Evolutionary conservation across 2,329 filamentous ascomycete genomes (phyloP).

Genomic region (Onygenales sp.): DNA sequence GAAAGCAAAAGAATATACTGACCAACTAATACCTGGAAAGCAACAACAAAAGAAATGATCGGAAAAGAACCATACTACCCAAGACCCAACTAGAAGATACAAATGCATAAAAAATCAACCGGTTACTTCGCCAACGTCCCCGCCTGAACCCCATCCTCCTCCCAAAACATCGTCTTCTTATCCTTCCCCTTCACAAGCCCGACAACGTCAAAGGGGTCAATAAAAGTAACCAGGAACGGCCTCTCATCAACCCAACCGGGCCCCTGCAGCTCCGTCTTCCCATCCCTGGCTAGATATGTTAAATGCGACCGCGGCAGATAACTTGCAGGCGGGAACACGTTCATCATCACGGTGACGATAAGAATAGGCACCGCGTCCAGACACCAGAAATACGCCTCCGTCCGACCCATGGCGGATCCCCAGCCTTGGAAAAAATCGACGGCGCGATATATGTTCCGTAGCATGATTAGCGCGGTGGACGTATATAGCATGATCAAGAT

Average conservation of each 20-base stretch:
- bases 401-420: constrained; percentile 27
- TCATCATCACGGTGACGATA: constrained; percentile 42
- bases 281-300: constrained; percentile 43
- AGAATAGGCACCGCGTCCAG: constrained; percentile 47
- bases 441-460: constrained; percentile 44
- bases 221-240: constrained; percentile 32
- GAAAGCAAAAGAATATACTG: too few species aligned
- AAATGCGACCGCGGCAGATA: constrained; percentile 42
- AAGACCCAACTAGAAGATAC: background rate
- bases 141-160: constrained; percentile 11
- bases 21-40: too few species aligned
- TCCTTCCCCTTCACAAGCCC: constrained; percentile 27
- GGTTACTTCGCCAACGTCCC: background rate
- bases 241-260: constrained; percentile 42
- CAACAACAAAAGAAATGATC: too few species aligned
- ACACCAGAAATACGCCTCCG: constrained; percentile 47
- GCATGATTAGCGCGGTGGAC: constrained; percentile 24
- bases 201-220: constrained; percentile 35
- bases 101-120: background rate
- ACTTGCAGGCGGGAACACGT: constrained; percentile 42
- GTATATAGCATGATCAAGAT: constrained; percentile 37
- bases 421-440: constrained; percentile 39
- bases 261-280: constrained; percentile 42
- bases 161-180: constrained; percentile 32
- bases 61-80: too few species aligned